Percentiles rank a stretch among this genome's conserved stretches.
These are phyloP conservation scores for Hyaloperonospora arabidopsidis DNA, from an alignment of 352 stramenopile genomes.

Conservation along the genomic window DNA sequence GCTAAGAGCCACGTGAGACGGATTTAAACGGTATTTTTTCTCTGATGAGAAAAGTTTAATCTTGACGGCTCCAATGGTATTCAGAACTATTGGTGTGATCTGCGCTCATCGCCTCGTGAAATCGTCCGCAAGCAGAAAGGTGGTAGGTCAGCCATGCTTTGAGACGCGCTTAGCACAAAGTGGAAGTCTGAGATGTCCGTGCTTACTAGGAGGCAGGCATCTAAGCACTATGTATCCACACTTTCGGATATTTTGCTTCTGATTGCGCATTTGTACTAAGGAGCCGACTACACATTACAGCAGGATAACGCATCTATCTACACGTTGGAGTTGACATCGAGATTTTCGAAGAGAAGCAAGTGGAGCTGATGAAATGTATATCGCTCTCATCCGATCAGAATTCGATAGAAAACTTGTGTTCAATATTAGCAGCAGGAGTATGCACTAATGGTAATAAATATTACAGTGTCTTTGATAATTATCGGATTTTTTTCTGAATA, in stretches of 20 bases:
- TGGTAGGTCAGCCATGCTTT: not conserved
- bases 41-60: not conserved
- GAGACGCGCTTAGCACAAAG: too few relatives aligned
- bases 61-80: not conserved
- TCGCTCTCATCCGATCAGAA: not conserved
- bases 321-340: not conserved
- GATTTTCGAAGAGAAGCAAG: too few relatives aligned
- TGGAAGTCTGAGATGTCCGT: too few relatives aligned
- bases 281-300: not conserved
- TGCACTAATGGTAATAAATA: not conserved
- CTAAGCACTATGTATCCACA: not conserved
- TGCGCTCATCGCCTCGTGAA: not conserved
- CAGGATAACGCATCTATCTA: not conserved
- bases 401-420: not conserved
- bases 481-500: not conserved
- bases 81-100: not conserved
- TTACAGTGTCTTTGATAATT: not conserved
- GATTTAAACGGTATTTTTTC: not conserved
- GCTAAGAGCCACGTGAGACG: not conserved
- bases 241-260: not conserved
- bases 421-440: not conserved
- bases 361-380: not conserved
- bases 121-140: not conserved
- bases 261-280: not conserved
- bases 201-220: too few relatives aligned